Evolutionary conservation across 2,329 filamentous ascomycete genomes (phyloP).

Genomic region (Fulvia fulva): DNA sequence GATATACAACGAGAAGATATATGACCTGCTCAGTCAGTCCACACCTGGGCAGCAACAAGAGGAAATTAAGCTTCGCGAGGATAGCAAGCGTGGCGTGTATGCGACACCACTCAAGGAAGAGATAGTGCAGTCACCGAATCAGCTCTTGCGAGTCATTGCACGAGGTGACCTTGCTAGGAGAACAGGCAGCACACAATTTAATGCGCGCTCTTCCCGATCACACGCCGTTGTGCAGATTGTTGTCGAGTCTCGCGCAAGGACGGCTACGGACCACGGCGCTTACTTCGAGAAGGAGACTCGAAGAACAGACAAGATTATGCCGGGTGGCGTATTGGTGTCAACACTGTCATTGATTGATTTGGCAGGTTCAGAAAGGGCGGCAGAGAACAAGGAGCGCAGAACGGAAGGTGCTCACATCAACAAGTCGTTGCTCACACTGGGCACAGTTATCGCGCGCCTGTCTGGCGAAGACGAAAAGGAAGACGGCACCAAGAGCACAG

Average conservation of each 20-base stretch:
- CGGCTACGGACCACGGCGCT: constrained; percentile 37
- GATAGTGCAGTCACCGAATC: constrained; percentile 96
- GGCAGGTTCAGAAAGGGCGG: constrained; percentile 91
- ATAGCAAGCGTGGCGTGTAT: constrained; percentile 94
- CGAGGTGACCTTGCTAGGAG: constrained; percentile 85
- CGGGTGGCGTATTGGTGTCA: constrained; percentile 90
- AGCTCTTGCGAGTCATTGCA: constrained; percentile 89
- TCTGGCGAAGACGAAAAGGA: constrained; percentile 88
- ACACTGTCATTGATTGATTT: constrained; percentile 94
- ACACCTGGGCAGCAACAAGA: constrained; percentile 65
- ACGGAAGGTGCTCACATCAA: constrained; percentile 98
- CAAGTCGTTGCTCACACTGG: constrained; percentile 90
- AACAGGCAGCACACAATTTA: constrained; percentile 94
- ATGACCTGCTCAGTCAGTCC: constrained; percentile 78
- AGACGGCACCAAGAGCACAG: constrained; percentile 43
- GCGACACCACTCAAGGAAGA: constrained; percentile 95
- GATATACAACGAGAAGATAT: constrained; percentile 98
- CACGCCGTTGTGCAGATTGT: constrained; percentile 98
- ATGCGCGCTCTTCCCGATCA: constrained; percentile 91
- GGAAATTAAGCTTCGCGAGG: constrained; percentile 95
- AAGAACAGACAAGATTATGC: constrained; percentile 57
- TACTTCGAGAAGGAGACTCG: constrained; percentile 57
- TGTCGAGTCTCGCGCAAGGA: constrained; percentile 88
- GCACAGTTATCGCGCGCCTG: constrained; percentile 90
- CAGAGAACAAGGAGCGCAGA: constrained; percentile 88